Percentiles rank a stretch among this genome's conserved stretches.
phyloP scores from a whole-genome alignment of 306 rosid genomes.

The Medicago lupulina region DNA sequence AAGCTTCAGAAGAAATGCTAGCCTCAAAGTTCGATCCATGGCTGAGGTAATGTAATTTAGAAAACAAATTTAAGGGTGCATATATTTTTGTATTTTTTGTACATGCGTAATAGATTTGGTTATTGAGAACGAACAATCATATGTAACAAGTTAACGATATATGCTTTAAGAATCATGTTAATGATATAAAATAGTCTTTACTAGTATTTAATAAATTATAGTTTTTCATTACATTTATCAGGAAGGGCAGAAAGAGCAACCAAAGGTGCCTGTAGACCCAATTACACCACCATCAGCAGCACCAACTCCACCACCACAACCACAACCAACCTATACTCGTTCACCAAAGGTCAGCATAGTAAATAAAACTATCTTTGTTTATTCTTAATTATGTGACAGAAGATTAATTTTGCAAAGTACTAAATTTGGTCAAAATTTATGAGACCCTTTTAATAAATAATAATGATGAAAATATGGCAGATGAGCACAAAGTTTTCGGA shows the following conservation, averaged over 20 bases:
- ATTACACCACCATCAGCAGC: background rate
- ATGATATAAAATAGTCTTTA: background rate
- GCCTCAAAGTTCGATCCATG: constrained; percentile 47
- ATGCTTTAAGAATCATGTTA: too few species aligned
- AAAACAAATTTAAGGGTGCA: background rate
- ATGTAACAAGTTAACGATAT: too few species aligned
- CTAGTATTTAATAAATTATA: too few species aligned
- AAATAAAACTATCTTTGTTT: background rate
- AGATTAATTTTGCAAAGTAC: background rate
- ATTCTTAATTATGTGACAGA: too few species aligned
- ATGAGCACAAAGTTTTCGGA: constrained; percentile 60
- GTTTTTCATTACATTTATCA: background rate
- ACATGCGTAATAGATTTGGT: background rate
- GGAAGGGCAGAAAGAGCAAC: constrained; percentile 33
- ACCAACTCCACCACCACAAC: constrained; percentile 10
- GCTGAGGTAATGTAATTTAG: constrained; percentile 45
- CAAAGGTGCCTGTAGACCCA: background rate
- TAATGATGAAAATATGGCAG: constrained; percentile 36
- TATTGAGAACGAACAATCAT: too few species aligned
- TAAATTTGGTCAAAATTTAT: background rate
- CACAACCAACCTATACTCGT: background rate
- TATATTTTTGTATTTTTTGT: background rate
- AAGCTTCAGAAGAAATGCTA: constrained; percentile 28
- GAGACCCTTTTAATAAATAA: background rate
- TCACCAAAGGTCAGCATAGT: background rate